Percentiles rank a stretch among this genome's conserved stretches.
These are phyloP conservation scores for Penicillium brasilianum DNA, from an alignment of 2,329 filamentous ascomycete species.

Conservation along the genomic window DNA sequence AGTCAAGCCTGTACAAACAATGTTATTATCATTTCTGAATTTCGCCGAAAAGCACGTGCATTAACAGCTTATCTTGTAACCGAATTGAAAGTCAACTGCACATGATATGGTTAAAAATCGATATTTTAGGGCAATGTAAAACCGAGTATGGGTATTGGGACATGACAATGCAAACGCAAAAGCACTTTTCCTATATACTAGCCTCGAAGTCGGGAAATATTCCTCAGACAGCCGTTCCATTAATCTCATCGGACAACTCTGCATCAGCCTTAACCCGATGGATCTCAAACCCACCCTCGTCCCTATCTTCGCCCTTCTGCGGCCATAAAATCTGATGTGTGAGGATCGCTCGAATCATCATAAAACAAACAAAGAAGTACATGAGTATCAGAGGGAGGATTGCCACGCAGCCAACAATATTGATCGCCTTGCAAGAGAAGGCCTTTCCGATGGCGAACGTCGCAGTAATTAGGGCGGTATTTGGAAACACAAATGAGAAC, in stretches of 20 bases:
- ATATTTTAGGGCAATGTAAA: neutral
- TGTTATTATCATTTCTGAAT: neutral
- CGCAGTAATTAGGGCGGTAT: constrained; percentile 74
- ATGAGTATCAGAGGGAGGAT: constrained; percentile 67
- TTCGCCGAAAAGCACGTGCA: neutral
- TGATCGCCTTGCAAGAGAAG: constrained; percentile 63
- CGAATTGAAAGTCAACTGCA: neutral
- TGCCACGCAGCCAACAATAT: constrained; percentile 71
- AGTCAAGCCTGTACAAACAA: neutral
- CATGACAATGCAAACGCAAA: neutral
- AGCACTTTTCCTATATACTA: neutral
- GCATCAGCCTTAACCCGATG: constrained; percentile 37
- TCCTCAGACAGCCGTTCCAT: neutral
- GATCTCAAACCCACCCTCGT: constrained; percentile 63
- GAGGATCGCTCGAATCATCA: constrained; percentile 73
- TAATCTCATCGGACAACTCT: constrained; percentile 21
- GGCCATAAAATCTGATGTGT: constrained; percentile 76
- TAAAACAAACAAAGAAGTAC: constrained; percentile 70
- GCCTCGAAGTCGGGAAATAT: neutral
- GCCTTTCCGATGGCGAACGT: constrained; percentile 72
- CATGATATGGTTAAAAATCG: too few relatives aligned
- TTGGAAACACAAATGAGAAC: constrained; percentile 83
- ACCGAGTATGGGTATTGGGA: neutral
- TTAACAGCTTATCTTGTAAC: neutral
- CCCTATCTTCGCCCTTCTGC: constrained; percentile 68